Evolutionary conservation across 2,329 filamentous ascomycete genomes (phyloP), one percentile per base, ranked within the genome.

Genomic region (Ascochyta pisi): DNA sequence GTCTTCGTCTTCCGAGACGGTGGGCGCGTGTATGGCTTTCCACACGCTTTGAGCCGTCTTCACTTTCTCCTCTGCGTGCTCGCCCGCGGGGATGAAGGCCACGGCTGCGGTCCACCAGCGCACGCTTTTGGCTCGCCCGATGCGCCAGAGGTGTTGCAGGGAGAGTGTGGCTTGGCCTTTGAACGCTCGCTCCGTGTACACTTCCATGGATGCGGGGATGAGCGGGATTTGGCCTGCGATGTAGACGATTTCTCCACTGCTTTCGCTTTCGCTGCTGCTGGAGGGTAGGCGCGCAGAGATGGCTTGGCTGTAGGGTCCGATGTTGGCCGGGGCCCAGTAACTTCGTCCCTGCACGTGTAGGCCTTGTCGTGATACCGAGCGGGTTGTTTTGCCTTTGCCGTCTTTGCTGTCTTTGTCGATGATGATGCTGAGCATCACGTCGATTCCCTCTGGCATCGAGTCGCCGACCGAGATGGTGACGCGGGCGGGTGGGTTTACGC

Each of bases 301-400:
- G 4, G 92, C 92, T 78, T 99, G 95, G 52, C 93, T 97, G 76
- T 98, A 98, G 0, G 95, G 95, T 0, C 95, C 95, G 50, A 99
- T 98, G 70, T 98, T 98, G 19, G 95, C 94, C 0, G 95, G 95
- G 0, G 95, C 95, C 95, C 95, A 99, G 81, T 98, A 98, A 10
- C 92, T 96, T 35, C 91, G 83, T 3, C 90, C 93, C 76, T 98
- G 95, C 6, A 99, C 93, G 73, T 99, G 95, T 1, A 98, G 83
- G 0, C 76, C 90, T 54, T 78, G 73, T 29, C 80, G 75, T 1
- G 44, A 24, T 0, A 54, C 45, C 8, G 46, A n/a, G 31, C 42
- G 52, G 1, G 43, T 10, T 8, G 23, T 12, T 19, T 56, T 49
- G 37, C 53, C 53, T 13, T 82, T 75, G 16, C 37, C 29, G 27